phyloP scores from a whole-genome alignment of 192 early-diverging fungal species.

The Piromyces finnis region DNA sequence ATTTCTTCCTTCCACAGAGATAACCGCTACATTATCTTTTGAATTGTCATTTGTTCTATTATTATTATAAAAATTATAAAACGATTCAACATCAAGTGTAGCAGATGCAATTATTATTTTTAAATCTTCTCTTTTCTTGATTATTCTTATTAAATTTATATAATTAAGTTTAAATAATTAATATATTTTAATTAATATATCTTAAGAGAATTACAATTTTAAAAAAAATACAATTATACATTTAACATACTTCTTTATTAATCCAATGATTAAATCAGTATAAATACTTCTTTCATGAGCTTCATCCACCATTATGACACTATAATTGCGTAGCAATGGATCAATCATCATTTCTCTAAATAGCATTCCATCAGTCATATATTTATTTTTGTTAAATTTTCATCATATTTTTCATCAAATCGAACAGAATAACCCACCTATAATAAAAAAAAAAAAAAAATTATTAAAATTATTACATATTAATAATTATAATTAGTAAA shows the following conservation, averaged over 20 bases:
- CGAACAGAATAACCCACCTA: slow-evolving; percentile 60
- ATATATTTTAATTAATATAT: no score
- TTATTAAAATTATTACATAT: no score
- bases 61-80: slow-evolving; percentile 50
- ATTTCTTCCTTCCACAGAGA: slow-evolving; percentile 59
- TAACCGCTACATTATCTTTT: slow-evolving; percentile 37
- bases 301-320: slow-evolving; percentile 65
- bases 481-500: no score
- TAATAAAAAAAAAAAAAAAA: no score
- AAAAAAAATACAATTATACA: no score
- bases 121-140: slow-evolving; percentile 48
- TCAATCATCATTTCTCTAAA: slow-evolving; percentile 60
- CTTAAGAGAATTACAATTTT: no score
- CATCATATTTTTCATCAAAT: slow-evolving; percentile 47
- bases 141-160: no score
- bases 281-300: slow-evolving; percentile 56
- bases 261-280: slow-evolving; percentile 51
- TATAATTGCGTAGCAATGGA: slow-evolving; percentile 50
- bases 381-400: slow-evolving; percentile 41
- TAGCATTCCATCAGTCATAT: slow-evolving; percentile 74
- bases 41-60: slow-evolving; percentile 13
- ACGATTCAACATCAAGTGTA: slow-evolving; percentile 59
- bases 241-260: slow-evolving; percentile 68
- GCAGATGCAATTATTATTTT: slow-evolving; percentile 60
- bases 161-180: no score